These are phyloP conservation scores for Nakaseomyces glabratus DNA, from an alignment of 1,139 yeast genomes.

Conservation along the genomic window DNA sequence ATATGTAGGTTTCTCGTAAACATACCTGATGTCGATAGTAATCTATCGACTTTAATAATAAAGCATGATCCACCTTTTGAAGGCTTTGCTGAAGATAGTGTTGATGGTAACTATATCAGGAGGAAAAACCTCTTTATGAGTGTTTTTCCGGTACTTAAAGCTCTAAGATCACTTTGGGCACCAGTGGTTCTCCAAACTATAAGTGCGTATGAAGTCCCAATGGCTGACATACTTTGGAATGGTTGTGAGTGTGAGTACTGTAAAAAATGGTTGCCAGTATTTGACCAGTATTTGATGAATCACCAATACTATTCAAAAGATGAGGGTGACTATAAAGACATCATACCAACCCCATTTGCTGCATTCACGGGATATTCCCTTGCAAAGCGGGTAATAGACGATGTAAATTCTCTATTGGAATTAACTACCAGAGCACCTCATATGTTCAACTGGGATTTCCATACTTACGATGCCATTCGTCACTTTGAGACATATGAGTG, in stretches of 20 bases:
- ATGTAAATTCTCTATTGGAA: slow-evolving; percentile 28
- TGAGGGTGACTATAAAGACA: slow-evolving; percentile 44
- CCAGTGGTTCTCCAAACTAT: slow-evolving; percentile 53
- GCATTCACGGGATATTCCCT: slow-evolving; percentile 43
- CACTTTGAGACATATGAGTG: slow-evolving; percentile 34
- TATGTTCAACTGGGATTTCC: slow-evolving; percentile 37
- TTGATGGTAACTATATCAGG: slow-evolving; percentile 62
- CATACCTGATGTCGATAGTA: slow-evolving; percentile 29
- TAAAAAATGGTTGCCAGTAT: slow-evolving; percentile 36
- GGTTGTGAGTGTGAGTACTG: slow-evolving; percentile 63
- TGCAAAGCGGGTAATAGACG: slow-evolving; percentile 29
- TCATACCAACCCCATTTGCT: slow-evolving; percentile 50
- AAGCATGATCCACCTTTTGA: slow-evolving; percentile 45
- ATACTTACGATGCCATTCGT: slow-evolving; percentile 33
- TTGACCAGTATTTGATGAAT: slow-evolving; percentile 51
- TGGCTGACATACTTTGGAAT: slow-evolving; percentile 65
- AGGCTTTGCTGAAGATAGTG: slow-evolving; percentile 45
- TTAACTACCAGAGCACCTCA: slow-evolving; percentile 27
- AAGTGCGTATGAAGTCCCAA: slow-evolving; percentile 59
- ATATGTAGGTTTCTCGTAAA: slow-evolving; percentile 38
- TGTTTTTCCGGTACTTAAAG: slow-evolving; percentile 39
- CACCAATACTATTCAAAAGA: slow-evolving; percentile 49
- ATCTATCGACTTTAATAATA: slow-evolving; percentile 37
- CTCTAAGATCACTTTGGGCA: slow-evolving; percentile 39
- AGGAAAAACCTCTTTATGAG: slow-evolving; percentile 43